Base-by-base conservation (phyloP, 768 basidiomycete genomes). In the Suillus fuscotomentosus region DNA sequence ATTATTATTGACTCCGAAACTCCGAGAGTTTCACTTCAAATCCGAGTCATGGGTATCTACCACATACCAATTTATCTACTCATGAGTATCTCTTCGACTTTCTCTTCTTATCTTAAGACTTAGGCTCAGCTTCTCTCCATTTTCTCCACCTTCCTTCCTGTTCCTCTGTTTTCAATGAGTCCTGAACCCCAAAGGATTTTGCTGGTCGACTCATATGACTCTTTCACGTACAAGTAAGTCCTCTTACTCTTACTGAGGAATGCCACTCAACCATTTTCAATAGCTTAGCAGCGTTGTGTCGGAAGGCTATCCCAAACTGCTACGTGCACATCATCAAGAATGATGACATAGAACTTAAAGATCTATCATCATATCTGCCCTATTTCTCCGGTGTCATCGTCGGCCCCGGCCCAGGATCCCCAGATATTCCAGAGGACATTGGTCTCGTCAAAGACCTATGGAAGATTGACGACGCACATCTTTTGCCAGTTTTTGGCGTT, bases 221-320 rank as follows among this genome's bases (percentile, higher is more conserved):
- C 92, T 2, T 94, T 94, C 75, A 91, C 92, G n/a, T 84, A 85
- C 84, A 94, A 94, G 92, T 92, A 62, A 64, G 89, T 81, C n/a
- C 2, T 48, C 38, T 8, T 51, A 41, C 14, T 27, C 5, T 22
- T 65, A 47, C 36, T 13, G 38, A 17, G 14, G 66, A 39, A 36
- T 57, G 38, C 53, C 41, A 34, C 56, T 62, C 57, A 45, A 36
- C 65, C 10, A 31, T 60, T 62, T 20, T 10, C 14, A 45, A 24
- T 63, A 94, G 92, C 71, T 85, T 94, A 62, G 91, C 91, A 60
- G 83, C 90, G 9, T 78, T 93, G 31, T 89, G 86, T 76, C 84
- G 85, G 54, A 79, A 77, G 64, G 81, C 88, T 39, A 88, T 89
- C 31, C 88, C 90, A 7, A 76, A 80, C 65, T 85, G 87, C 66